A percentile compares a stretch with the other conserved stretches of the same genome.
Conservation (phyloP, 139 green algal species). For the Haematococcus lacustris region DNA sequence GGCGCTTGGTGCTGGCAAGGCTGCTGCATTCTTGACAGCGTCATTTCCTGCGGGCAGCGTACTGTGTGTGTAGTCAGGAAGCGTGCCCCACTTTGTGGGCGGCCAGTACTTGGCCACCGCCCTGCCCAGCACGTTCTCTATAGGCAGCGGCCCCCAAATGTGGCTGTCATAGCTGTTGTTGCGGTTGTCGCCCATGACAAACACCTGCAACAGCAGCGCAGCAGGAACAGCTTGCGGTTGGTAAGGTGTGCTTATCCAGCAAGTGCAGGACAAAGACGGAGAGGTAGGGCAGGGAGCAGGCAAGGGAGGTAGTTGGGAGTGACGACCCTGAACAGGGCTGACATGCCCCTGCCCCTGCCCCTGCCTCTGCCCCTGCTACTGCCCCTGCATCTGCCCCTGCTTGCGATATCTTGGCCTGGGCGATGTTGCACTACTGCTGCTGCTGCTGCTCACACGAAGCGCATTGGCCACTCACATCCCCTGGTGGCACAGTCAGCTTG, state of each 20-base stretch:
- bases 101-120: constrained; percentile 94
- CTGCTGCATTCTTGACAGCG: not conserved
- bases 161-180: constrained; percentile 99
- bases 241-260: too few species aligned
- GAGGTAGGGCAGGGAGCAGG: too few species aligned
- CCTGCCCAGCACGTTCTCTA: constrained; percentile 78
- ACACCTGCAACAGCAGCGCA: constrained; percentile 54
- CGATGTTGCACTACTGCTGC: too few species aligned
- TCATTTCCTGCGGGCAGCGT: not conserved
- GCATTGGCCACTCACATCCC: constrained; percentile 38
- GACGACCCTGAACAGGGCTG: too few species aligned
- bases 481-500: constrained; percentile 58
- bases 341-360: too few species aligned
- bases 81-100: constrained; percentile 51
- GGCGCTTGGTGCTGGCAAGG: too few species aligned
- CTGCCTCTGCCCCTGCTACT: too few species aligned
- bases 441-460: not conserved
- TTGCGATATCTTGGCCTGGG: too few species aligned
- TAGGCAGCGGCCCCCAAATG: constrained; percentile 89
- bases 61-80: constrained; percentile 35
- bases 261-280: too few species aligned
- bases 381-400: too few species aligned
- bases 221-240: too few species aligned
- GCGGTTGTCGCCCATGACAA: constrained; percentile 98
- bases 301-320: too few species aligned